These are phyloP conservation scores for Amphicarpaea edgeworthii DNA, from an alignment of 306 rosid species.

Conservation along the genomic window DNA sequence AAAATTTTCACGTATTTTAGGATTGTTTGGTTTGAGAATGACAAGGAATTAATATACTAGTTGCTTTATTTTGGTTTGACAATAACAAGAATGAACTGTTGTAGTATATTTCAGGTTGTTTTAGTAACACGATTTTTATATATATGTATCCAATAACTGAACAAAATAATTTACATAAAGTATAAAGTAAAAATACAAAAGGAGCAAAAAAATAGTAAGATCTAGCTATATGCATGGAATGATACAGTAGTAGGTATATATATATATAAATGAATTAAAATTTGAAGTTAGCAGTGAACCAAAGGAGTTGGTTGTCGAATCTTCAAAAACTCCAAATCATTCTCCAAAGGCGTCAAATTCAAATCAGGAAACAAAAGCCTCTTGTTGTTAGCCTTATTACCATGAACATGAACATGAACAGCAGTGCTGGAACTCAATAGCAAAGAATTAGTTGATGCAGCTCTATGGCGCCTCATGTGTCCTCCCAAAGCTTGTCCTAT, in stretches of 20 bases:
- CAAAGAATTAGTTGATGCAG: too few relatives aligned
- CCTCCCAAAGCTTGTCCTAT: conserved; percentile 98
- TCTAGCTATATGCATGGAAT: too few relatives aligned
- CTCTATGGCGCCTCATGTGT: conserved; percentile 92
- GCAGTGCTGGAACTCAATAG: too few relatives aligned
- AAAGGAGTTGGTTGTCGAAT: conserved; percentile 60
- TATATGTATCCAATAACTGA: conserved; percentile 7
- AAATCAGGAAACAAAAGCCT: conserved; percentile 73
- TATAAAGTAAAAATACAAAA: conserved; percentile 36
- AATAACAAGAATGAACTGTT: too few relatives aligned
- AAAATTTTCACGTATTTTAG: background rate
- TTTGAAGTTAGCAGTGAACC: conserved; percentile 63
- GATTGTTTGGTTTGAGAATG: too few relatives aligned
- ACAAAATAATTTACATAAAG: conserved; percentile 29
- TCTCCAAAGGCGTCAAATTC: conserved; percentile 86
- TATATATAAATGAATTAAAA: too few relatives aligned
- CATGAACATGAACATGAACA: too few relatives aligned
- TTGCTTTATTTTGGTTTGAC: too few relatives aligned
- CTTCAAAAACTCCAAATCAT: conserved; percentile 71
- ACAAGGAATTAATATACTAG: too few relatives aligned
- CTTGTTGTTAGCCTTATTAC: conserved; percentile 33
- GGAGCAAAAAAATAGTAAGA: background rate
- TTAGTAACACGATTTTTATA: conserved; percentile 4
- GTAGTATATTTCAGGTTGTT: too few relatives aligned
- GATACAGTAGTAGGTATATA: too few relatives aligned